Base-by-base conservation (phyloP, 2,329 filamentous ascomycete genomes). In the Fusarium buharicum region DNA sequence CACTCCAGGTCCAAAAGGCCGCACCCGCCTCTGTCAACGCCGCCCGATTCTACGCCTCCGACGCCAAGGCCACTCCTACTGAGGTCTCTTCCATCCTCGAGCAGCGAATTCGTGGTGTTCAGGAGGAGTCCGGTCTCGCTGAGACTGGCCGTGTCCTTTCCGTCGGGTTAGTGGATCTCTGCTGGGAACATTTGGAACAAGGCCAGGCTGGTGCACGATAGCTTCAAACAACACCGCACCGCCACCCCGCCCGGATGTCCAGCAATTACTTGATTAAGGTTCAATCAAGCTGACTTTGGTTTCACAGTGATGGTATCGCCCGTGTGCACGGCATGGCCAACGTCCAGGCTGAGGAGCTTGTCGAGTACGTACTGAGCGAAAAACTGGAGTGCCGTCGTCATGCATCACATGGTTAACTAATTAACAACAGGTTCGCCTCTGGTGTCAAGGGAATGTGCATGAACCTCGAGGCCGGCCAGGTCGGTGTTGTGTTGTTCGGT, bases 401-500 rank as follows among this genome's bases (percentile, higher is more conserved):
- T 51, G 36, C 55, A 54, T 52, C 40, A 31, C 7, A 27, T 41
- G 55, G n/a, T n/a, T n/a, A n/a, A 40, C 62, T 74, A 69, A 72
- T 50, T n/a, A 30, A 6, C 22, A 57, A 43, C 22, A 97, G 93
- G 87, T 99, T 99, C 86, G 92, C 95, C 76, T 99, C 95, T 71
- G 95, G 95, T 82, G 95, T 98, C 83, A 98, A 98, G 90, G 95
- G 95, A 82, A 99, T 99, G 95, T 98, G 94, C 92, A 98, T 99
- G 94, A 99, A 99, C 91, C 90, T 99, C 84, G 95, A 99, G 86
- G 95, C 95, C 82, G 95, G 95, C 81, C 95, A 98, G 84, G 95
- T 99, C 85, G 95, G 95, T 97, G 93, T 99, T 77, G 95, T 99
- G 88, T 88, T 99, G 78, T 99, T 99, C 88, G 95, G 95, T 90